These are phyloP conservation scores for Iris pallida DNA, from an alignment of 116 monocot genomes.

Conservation along the genomic window DNA sequence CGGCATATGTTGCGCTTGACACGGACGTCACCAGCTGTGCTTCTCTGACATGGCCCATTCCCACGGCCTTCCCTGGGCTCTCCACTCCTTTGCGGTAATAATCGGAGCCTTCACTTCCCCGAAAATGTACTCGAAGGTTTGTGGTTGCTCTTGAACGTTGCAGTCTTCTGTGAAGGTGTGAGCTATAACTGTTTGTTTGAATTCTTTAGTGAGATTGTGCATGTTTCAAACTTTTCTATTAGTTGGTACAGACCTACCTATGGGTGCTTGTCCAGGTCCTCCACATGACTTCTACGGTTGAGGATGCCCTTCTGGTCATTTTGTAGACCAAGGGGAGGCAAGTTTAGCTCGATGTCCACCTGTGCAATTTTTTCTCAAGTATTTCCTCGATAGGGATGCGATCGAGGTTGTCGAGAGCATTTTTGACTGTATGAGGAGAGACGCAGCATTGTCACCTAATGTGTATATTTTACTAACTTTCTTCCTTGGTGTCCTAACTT, in stretches of 20 bases:
- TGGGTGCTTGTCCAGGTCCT: constrained; percentile 23
- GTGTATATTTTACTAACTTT: too few relatives aligned
- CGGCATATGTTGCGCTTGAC: neutral
- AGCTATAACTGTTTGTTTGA: constrained; percentile 12
- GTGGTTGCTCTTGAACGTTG: constrained; percentile 26
- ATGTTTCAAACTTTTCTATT: constrained; percentile 15
- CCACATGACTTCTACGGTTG: constrained; percentile 3
- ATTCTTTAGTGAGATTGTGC: constrained; percentile 25
- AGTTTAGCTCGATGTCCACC: constrained; percentile 5
- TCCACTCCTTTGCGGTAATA: constrained; percentile 38
- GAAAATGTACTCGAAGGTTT: constrained; percentile 25
- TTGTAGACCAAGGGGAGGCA: neutral
- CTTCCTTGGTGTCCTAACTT: too few relatives aligned
- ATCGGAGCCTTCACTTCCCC: constrained; percentile 23
- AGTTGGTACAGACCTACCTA: constrained; percentile 35
- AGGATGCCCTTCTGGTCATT: neutral
- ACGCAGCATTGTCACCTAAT: constrained; percentile 29
- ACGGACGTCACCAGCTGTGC: too few relatives aligned
- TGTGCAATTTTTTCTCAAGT: constrained; percentile 62
- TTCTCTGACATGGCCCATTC: neutral
- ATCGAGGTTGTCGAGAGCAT: constrained; percentile 20
- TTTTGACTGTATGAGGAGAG: constrained; percentile 54
- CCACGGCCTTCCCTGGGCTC: constrained; percentile 31
- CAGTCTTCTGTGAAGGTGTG: constrained; percentile 12
- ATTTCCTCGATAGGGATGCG: constrained; percentile 30